These are phyloP conservation scores for Lentinula edodes DNA, from an alignment of 768 basidiomycete genomes.

Conservation along the genomic window DNA sequence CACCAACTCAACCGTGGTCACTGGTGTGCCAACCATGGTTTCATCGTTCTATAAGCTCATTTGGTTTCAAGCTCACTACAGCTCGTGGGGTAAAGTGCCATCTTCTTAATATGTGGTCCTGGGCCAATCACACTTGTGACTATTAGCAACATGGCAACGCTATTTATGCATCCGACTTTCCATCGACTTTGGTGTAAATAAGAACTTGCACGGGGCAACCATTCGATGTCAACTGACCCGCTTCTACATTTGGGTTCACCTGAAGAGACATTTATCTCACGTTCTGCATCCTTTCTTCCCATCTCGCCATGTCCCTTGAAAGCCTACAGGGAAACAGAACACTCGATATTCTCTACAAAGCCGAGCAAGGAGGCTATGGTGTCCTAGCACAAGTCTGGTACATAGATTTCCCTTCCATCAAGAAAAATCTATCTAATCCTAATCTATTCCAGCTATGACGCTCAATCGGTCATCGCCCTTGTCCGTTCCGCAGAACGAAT, in stretches of 20 bases:
- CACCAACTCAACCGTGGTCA: too few relatives aligned
- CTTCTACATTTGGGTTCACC: too few relatives aligned
- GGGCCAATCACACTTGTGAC: too few relatives aligned
- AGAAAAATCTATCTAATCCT: neutral
- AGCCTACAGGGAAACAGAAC: slow-evolving; percentile 29
- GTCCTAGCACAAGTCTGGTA: slow-evolving; percentile 38
- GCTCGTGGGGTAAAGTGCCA: too few relatives aligned
- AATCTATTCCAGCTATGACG: slow-evolving; percentile 32
- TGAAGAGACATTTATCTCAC: neutral
- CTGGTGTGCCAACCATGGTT: too few relatives aligned
- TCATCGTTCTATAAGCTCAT: too few relatives aligned
- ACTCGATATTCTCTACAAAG: slow-evolving; percentile 32
- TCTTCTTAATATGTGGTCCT: too few relatives aligned
- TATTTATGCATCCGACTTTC: too few relatives aligned
- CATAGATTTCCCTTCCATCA: neutral
- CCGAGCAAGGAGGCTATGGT: slow-evolving; percentile 38
- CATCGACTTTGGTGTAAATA: neutral
- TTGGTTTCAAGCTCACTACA: too few relatives aligned
- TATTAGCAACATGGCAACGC: too few relatives aligned
- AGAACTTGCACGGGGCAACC: neutral
- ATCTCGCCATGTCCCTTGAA: neutral
- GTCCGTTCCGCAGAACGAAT: slow-evolving; percentile 43
- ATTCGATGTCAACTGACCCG: neutral
- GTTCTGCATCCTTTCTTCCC: neutral
- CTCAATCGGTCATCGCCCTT: slow-evolving; percentile 37